Percentiles rank a stretch among this genome's conserved stretches.
Evolutionary conservation across 805 yeast species (phyloP).

Genomic region (Vanderwaltozyma polyspora): DNA sequence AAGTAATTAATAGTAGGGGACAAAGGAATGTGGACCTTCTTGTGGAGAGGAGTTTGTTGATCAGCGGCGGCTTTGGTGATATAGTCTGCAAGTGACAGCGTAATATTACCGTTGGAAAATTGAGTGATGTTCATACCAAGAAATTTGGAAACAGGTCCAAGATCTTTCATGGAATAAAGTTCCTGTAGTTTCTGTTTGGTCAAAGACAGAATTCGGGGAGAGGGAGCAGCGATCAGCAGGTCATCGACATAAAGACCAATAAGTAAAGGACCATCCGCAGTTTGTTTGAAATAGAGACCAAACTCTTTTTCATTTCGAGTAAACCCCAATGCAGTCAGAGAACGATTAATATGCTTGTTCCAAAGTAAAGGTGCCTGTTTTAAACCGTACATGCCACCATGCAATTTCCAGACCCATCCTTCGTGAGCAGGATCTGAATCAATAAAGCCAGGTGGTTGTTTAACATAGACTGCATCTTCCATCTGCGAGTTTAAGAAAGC

Average conservation of each 20-base stretch:
- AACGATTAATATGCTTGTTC: slow-evolving; percentile 22
- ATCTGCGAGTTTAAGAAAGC: slow-evolving; percentile 9
- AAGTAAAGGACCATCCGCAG: no score
- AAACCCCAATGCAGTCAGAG: no score
- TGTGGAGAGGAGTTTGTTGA: background rate
- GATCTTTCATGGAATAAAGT: no score
- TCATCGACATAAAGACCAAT: no score
- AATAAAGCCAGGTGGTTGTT: slow-evolving; percentile 2
- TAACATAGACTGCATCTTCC: slow-evolving; percentile 3
- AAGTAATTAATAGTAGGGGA: background rate
- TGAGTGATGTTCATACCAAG: slow-evolving; percentile 5
- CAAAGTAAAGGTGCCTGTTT: slow-evolving; percentile 16
- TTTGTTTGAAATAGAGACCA: no score
- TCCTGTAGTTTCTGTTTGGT: no score
- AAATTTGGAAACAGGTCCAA: slow-evolving; percentile 3
- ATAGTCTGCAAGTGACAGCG: slow-evolving; percentile 2
- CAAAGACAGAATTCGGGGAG: no score
- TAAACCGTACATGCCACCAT: slow-evolving; percentile 8
- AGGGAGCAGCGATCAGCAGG: no score
- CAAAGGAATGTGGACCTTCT: background rate
- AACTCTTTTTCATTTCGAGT: no score
- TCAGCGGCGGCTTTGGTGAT: slow-evolving; percentile 1
- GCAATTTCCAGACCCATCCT: slow-evolving; percentile 6
- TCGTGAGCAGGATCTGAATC: slow-evolving; percentile 1
- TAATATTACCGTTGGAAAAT: background rate